Base-by-base conservation (phyloP, 768 basidiomycete genomes). In the Boletus tomentosulus region DNA sequence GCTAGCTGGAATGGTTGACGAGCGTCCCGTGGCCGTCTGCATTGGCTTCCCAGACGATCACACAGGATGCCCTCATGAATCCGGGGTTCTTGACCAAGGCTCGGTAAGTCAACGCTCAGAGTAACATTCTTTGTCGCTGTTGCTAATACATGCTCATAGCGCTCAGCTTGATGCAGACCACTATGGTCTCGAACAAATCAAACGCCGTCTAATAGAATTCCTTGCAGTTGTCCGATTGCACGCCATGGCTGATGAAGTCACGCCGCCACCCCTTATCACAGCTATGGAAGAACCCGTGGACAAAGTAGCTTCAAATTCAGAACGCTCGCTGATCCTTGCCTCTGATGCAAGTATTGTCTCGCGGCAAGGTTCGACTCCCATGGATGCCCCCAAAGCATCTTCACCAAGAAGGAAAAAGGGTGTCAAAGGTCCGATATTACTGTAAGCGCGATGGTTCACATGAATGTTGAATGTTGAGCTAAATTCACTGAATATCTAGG, bases 151-250 rank as follows among this genome's bases (percentile, higher is more conserved):
- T 46, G 1, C 24, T 31, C 15, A 16, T 44, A 71, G 70, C 24
- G 74, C 75, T 22, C 92, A 90, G 65, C 82, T 98, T 9, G 93
- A 98, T 61, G 78, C 83, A 12, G 94, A 96, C 55, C 94, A 98
- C 68, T 96, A 86, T 61, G 95, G 95, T 1, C 75, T 98, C 16
- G 91, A 94, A 54, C 91, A 89, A 67, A 87, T 98, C 67, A 98
- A 97, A 78, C 86, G 89, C 58, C 78, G 94, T 10, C 70, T 96
- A 3, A 88, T 96, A 44, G 95, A 97, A 64, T 97, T 92, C 67
- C 80, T 98, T 38, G 93, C 92, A 0, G 88, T 97, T 11, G 86
- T 95, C 33, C 74, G 91, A 55, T 71, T 84, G 47, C 74, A 74
- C 42, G 71, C 73, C 8, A 57, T 75, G 19, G 55, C 64, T 1